These are phyloP conservation scores for Mucor lusitanicus DNA, from an alignment of 371 early-diverging fungal genomes.

Conservation along the genomic window DNA sequence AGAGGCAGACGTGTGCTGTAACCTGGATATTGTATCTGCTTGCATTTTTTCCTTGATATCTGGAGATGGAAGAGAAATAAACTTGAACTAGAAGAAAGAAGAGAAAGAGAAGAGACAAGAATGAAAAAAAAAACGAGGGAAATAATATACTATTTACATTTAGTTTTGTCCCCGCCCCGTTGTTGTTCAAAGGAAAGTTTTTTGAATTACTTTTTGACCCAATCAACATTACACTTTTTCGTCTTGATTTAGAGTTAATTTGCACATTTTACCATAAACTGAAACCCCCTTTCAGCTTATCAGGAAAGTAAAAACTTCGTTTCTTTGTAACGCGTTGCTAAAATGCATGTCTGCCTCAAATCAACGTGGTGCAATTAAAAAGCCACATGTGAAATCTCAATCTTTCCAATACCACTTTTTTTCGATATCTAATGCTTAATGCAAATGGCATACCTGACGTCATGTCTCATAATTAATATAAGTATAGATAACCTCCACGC, in stretches of 20 bases:
- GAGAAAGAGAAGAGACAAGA: constrained; percentile 5
- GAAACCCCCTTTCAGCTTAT: background rate
- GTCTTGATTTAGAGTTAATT: background rate
- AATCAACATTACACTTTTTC: background rate
- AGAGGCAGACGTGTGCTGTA: constrained; percentile 13
- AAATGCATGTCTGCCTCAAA: background rate
- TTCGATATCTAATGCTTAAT: background rate
- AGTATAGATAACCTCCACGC: background rate
- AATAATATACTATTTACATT: background rate
- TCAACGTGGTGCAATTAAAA: background rate
- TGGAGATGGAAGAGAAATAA: background rate
- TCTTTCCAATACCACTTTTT: background rate
- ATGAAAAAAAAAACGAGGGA: constrained; percentile 15
- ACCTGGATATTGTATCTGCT: constrained; percentile 17
- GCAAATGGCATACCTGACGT: background rate
- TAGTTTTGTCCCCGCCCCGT: constrained; percentile 10
- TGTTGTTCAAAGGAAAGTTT: background rate
- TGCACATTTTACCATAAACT: background rate
- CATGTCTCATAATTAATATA: background rate
- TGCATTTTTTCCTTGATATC: constrained; percentile 6
- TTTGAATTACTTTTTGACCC: background rate
- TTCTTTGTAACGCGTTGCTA: background rate
- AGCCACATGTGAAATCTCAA: background rate
- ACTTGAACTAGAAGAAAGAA: constrained; percentile 6
- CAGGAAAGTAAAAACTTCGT: background rate